Percentiles rank a stretch among this genome's conserved stretches.
These are phyloP conservation scores for Penicillium capsulatum DNA, from an alignment of 2,329 filamentous ascomycete species.

Conservation along the genomic window DNA sequence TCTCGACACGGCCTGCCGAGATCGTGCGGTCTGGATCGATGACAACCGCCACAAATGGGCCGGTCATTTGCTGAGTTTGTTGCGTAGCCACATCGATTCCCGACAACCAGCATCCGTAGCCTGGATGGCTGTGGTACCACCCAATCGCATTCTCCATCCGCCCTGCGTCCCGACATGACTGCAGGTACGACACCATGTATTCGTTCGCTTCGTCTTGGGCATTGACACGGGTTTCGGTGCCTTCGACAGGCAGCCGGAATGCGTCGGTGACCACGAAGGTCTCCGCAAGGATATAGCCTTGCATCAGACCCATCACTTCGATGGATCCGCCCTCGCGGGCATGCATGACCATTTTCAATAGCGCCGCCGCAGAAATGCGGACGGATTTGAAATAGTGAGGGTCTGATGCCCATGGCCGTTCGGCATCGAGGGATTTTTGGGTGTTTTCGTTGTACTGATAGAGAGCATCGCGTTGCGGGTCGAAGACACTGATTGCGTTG, in stretches of 20 bases:
- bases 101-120: slow-evolving; percentile 96
- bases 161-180: slow-evolving; percentile 68
- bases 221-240: slow-evolving; percentile 97
- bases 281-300: slow-evolving; percentile 82
- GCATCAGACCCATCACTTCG: slow-evolving; percentile 98
- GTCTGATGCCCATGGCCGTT: slow-evolving; percentile 71
- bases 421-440: slow-evolving; percentile 62
- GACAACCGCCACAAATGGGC: slow-evolving; percentile 92
- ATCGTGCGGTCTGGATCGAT: slow-evolving; percentile 96
- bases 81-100: slow-evolving; percentile 94
- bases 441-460: slow-evolving; percentile 72
- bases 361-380: slow-evolving; percentile 85
- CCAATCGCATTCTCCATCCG: slow-evolving; percentile 88
- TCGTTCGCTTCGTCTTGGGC: slow-evolving; percentile 94
- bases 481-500: slow-evolving; percentile 77
- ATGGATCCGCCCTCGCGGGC: slow-evolving; percentile 88
- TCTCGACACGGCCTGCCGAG: slow-evolving; percentile 90
- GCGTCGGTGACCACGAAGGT: slow-evolving; percentile 89
- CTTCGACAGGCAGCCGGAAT: slow-evolving; percentile 89
- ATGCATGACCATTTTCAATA: slow-evolving; percentile 99
- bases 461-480: slow-evolving; percentile 82
- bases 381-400: slow-evolving; percentile 88
- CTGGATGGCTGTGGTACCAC: slow-evolving; percentile 97
- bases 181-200: slow-evolving; percentile 86
- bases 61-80: slow-evolving; percentile 78